A percentile compares a stretch with the other conserved stretches of the same genome.
Evolutionary conservation across 352 stramenopile species (phyloP).

Genomic region (Pythium monospermum): DNA sequence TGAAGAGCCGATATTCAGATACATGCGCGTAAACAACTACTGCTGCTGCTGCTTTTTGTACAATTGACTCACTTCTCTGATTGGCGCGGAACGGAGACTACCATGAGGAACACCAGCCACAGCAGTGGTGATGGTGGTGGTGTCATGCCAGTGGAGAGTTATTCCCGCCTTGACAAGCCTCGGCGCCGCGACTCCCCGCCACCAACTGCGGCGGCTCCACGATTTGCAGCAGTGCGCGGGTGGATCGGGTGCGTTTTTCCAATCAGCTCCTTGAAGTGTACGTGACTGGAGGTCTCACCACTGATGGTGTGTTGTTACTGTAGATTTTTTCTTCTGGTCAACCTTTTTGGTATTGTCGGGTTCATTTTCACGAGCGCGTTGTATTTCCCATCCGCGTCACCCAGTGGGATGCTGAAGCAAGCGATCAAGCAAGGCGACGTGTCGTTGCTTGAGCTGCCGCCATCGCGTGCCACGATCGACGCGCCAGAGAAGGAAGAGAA

Average conservation of each 20-base stretch:
- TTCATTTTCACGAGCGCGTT: slow-evolving; percentile 56
- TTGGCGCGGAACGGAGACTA: no score
- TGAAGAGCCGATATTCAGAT: neutral
- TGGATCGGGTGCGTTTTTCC: slow-evolving; percentile 4
- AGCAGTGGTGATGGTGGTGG: slow-evolving; percentile 1
- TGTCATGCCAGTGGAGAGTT: neutral
- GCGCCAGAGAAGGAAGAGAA: no score
- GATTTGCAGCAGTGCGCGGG: neutral
- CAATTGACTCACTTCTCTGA: no score
- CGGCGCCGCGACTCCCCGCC: neutral
- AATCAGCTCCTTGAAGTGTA: no score
- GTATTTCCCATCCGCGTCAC: slow-evolving; percentile 37
- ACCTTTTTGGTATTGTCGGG: slow-evolving; percentile 32
- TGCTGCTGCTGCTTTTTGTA: neutral
- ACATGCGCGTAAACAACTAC: neutral
- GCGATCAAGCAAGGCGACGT: slow-evolving; percentile 30
- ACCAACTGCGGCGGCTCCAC: neutral
- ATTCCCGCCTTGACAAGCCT: slow-evolving; percentile 4
- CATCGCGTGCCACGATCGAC: neutral
- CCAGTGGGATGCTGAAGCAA: slow-evolving; percentile 31
- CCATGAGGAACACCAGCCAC: no score
- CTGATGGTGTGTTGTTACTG: neutral
- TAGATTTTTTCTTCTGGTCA: slow-evolving; percentile 35
- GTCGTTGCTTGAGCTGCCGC: slow-evolving; percentile 12
- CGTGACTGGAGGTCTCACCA: no score